Evolutionary conservation across 148 eudicot species (phyloP).

Genomic region (Polygonum aviculare): DNA sequence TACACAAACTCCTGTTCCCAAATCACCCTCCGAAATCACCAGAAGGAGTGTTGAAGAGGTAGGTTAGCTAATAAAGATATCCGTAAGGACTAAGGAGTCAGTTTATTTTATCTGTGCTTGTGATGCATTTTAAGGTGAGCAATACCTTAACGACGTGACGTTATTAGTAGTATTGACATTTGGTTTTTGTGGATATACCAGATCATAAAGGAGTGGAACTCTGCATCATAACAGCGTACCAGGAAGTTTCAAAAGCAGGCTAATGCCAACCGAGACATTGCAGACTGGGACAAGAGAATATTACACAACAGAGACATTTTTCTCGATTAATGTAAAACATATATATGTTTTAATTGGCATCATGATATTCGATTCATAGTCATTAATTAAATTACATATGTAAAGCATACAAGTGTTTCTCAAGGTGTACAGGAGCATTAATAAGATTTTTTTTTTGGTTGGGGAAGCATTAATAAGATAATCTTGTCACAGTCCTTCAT

Average conservation of each 20-base stretch:
- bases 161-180: slow-evolving; percentile 5
- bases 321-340: slow-evolving; percentile 17
- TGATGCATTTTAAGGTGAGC: neutral
- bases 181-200: slow-evolving; percentile 11
- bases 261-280: slow-evolving; percentile 69
- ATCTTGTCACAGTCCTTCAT: too few species aligned
- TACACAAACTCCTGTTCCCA: slow-evolving; percentile 37
- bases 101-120: neutral
- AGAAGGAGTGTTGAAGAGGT: slow-evolving; percentile 97
- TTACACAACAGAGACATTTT: slow-evolving; percentile 84
- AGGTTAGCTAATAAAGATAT: slow-evolving; percentile 3
- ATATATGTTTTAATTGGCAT: neutral
- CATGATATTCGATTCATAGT: neutral
- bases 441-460: too few species aligned
- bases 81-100: neutral
- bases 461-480: neutral
- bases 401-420: too few species aligned
- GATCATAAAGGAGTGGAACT: slow-evolving; percentile 96
- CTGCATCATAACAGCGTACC: slow-evolving; percentile 75
- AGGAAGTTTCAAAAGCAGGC: slow-evolving; percentile 86
- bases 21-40: slow-evolving; percentile 84
- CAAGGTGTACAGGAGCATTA: neutral
- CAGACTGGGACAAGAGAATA: slow-evolving; percentile 94
- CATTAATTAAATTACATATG: too few species aligned
- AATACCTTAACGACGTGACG: neutral